These are phyloP conservation scores for Aphanomyces stellatus DNA, from an alignment of 352 stramenopile genomes.

Conservation along the genomic window DNA sequence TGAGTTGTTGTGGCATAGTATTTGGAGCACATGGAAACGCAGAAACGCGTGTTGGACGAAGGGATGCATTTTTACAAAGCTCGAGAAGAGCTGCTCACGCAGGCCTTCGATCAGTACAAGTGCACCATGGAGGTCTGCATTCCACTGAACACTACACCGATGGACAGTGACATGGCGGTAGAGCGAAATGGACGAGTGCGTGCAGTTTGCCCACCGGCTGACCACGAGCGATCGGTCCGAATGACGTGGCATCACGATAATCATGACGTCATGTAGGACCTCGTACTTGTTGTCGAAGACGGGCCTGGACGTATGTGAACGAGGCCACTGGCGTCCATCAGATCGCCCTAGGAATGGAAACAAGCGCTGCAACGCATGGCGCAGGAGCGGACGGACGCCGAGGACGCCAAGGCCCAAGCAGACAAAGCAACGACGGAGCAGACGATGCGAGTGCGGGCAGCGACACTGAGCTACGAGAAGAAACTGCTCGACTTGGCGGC, in stretches of 20 bases:
- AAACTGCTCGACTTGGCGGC: no score
- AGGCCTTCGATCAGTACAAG: background rate
- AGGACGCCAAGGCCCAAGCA: no score
- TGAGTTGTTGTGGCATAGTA: background rate
- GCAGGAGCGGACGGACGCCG: no score
- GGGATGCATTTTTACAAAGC: background rate
- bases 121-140: background rate
- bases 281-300: slow-evolving; percentile 14
- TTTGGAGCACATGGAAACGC: background rate
- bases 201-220: slow-evolving; percentile 10
- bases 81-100: background rate
- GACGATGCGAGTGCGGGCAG: no score
- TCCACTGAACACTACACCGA: background rate
- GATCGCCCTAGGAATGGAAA: background rate
- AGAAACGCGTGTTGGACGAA: slow-evolving; percentile 10
- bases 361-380: background rate
- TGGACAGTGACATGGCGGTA: background rate
- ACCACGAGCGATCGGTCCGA: background rate
- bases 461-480: no score
- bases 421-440: no score
- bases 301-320: background rate
- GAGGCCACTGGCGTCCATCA: background rate
- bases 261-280: background rate
- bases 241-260: background rate
- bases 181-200: slow-evolving; percentile 6